These are phyloP conservation scores for Alternaria solani DNA, from an alignment of 2,329 filamentous ascomycete genomes.

Conservation along the genomic window DNA sequence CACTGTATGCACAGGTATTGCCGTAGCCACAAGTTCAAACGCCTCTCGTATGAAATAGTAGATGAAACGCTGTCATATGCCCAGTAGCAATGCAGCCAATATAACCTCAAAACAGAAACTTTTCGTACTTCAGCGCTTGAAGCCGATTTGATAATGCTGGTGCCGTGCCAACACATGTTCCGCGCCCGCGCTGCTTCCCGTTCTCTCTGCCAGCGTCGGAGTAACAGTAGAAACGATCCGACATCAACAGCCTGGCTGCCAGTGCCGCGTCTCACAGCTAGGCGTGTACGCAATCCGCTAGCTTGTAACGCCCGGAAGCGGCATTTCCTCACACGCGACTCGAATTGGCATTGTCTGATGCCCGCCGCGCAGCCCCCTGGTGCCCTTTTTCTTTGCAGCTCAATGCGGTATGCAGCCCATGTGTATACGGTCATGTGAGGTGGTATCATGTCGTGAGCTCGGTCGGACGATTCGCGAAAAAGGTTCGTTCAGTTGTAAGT, in stretches of 20 bases:
- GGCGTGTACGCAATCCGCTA: not conserved
- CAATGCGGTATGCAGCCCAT: not conserved
- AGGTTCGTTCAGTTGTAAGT: conserved; percentile 35
- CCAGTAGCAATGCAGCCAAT: conserved; percentile 1
- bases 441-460: not conserved
- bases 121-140: conserved; percentile 46
- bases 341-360: not conserved
- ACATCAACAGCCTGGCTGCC: not conserved
- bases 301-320: not conserved
- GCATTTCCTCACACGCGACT: not conserved
- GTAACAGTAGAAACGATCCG: not conserved
- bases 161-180: not conserved
- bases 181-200: not conserved
- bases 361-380: not conserved
- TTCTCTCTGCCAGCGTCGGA: not conserved
- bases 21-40: not conserved
- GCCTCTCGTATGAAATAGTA: not conserved
- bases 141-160: conserved; percentile 26
- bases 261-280: not conserved
- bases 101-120: conserved; percentile 1
- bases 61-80: conserved; percentile 6
- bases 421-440: not conserved
- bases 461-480: not conserved
- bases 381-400: not conserved
- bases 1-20: not conserved